These are phyloP conservation scores for Dentiscutata heterogama DNA, from an alignment of 371 early-diverging fungal genomes.

Conservation along the genomic window DNA sequence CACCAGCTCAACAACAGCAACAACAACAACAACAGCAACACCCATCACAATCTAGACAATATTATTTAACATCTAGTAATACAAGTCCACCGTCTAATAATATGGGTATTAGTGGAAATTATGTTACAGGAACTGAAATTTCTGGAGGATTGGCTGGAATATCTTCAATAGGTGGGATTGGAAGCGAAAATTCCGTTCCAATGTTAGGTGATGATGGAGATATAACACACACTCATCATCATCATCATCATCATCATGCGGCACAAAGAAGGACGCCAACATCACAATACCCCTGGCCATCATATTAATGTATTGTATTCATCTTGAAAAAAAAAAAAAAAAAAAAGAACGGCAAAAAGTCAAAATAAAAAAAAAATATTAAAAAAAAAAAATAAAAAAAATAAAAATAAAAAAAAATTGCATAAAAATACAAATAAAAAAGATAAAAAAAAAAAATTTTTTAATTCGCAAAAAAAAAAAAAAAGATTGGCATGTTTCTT, in stretches of 20 bases:
- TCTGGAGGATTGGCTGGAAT: background rate
- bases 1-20: background rate
- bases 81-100: slow-evolving; percentile 17
- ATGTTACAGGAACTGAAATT: background rate
- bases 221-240: background rate
- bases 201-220: slow-evolving; percentile 10
- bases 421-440: too few relatives aligned
- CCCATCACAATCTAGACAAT: background rate
- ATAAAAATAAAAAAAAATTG: too few relatives aligned
- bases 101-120: slow-evolving; percentile 14
- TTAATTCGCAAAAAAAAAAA: too few relatives aligned
- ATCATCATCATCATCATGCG: slow-evolving; percentile 21
- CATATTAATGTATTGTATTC: too few relatives aligned
- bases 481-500: too few relatives aligned
- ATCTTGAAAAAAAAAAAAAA: too few relatives aligned
- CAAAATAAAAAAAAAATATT: too few relatives aligned
- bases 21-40: background rate
- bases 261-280: too few relatives aligned
- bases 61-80: slow-evolving; percentile 20
- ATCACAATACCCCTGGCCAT: too few relatives aligned
- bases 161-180: background rate
- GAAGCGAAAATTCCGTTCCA: slow-evolving; percentile 12
- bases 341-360: too few relatives aligned
- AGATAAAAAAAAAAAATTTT: too few relatives aligned
- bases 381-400: too few relatives aligned